Base-by-base conservation (phyloP, 2,329 filamentous ascomycete genomes). In the Beauveria caledonica region DNA sequence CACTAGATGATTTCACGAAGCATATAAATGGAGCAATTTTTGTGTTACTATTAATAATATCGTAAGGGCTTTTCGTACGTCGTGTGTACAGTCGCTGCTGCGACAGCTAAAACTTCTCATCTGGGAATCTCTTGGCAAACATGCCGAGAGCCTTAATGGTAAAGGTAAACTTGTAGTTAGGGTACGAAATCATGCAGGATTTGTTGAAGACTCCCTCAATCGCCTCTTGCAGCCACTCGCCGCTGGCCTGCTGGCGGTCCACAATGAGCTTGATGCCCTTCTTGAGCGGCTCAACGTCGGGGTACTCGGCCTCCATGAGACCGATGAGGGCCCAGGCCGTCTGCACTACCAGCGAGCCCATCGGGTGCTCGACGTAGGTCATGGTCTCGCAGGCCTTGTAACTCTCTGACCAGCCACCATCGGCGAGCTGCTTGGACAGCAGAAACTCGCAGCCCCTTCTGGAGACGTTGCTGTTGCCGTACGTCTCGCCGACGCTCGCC, bases 121-220 rank as follows among this genome's bases (percentile, higher is more conserved):
- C 80, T 0, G 88, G 88, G 65, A 87, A 92, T 64, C 80, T 84
- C 67, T 78, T 82, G 5, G 88, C 85, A 78, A 91, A 99, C 84
- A 97, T 88, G 5, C 94, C 94, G 64, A 99, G 73, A 2, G 94
- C 94, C 76, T 95, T 96, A 71, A 97, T 89, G 1, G 93, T 87
- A 74, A 97, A 99, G 62, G 88, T 89, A 72, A 96, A 94, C 78
- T 97, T 99, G 80, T 99, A 99, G 79, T 99, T 99, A 48, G 93
- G 93, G 70, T 99, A 99, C 0, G 91, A 94, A 65, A 99, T 99
- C 91, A 97, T 97, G 80, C 93, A 97, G 69, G 87, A 94, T 79
- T 97, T 96, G 76, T 99, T 99, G 76, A 99, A 99, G 11, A 99
- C 94, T 2, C 94, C 94, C 73, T 99, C 94, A 67, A 99, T 97